These are phyloP conservation scores for Didymella segeticola DNA, from an alignment of 2,329 filamentous ascomycete genomes.

Conservation along the genomic window DNA sequence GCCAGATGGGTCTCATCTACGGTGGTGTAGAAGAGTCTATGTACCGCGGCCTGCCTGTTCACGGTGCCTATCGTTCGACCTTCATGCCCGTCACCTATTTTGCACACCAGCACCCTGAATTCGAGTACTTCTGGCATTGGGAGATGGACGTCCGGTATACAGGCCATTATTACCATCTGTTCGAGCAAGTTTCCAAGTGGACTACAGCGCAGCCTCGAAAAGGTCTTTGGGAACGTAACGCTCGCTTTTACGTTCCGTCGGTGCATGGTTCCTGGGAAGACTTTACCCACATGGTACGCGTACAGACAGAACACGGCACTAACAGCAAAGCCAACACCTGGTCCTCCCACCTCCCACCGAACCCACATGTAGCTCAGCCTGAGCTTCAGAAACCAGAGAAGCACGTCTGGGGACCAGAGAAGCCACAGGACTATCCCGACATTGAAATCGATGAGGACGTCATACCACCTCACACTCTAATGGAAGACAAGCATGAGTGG, in stretches of 20 bases:
- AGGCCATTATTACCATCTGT: conserved; percentile 84
- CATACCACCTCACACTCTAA: conserved; percentile 63
- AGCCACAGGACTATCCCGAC: conserved; percentile 51
- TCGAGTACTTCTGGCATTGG: conserved; percentile 93
- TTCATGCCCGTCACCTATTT: conserved; percentile 97
- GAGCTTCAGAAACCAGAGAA: conserved; percentile 51
- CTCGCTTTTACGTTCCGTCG: conserved; percentile 77
- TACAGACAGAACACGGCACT: conserved; percentile 64
- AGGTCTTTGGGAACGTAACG: conserved; percentile 78
- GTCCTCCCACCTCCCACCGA: conserved; percentile 47
- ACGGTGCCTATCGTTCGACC: conserved; percentile 74
- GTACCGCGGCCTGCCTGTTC: conserved; percentile 68
- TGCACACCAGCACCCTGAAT: conserved; percentile 84
- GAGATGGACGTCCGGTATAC: conserved; percentile 93
- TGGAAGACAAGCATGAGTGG: conserved; percentile 64
- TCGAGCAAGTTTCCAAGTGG: conserved; percentile 72
- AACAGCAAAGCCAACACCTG: conserved; percentile 55
- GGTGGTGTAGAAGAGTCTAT: conserved; percentile 57
- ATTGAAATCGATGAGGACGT: conserved; percentile 62
- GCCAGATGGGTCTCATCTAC: conserved; percentile 63
- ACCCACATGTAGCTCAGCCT: conserved; percentile 52
- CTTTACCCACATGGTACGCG: conserved; percentile 69
- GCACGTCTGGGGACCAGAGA: conserved; percentile 58
- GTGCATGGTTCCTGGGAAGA: conserved; percentile 76
- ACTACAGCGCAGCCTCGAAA: conserved; percentile 71